Conservation (phyloP, 495 filamentous ascomycete species). For the Penicillium nucicola region DNA sequence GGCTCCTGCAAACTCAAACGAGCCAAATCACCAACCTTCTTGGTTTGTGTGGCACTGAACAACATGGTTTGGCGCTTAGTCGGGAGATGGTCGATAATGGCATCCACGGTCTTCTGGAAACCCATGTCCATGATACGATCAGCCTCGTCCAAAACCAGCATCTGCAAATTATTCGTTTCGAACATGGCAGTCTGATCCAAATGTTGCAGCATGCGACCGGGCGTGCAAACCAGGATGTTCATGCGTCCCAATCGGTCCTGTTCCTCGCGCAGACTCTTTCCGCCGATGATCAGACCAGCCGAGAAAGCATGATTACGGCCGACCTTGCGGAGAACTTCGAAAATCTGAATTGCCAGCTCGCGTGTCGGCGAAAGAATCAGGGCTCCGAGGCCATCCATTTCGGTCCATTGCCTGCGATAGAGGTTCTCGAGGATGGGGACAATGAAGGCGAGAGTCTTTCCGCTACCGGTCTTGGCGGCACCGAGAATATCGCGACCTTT, state of each 20-base stretch:
- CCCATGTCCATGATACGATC: slow-evolving; percentile 98
- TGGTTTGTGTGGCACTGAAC: slow-evolving; percentile 96
- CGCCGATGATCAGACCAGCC: slow-evolving; percentile 92
- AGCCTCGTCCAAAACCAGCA: slow-evolving; percentile 93
- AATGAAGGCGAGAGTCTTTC: slow-evolving; percentile 93
- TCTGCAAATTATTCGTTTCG: slow-evolving; percentile 84
- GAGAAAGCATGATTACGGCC: slow-evolving; percentile 88
- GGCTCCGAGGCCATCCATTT: slow-evolving; percentile 86
- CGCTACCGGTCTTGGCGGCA: slow-evolving; percentile 93
- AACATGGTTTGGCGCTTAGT: slow-evolving; percentile 85
- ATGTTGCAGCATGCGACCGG: slow-evolving; percentile 92
- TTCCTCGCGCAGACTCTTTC: slow-evolving; percentile 86
- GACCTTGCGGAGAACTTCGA: slow-evolving; percentile 88
- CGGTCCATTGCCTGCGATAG: slow-evolving; percentile 86
- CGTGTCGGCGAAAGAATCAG: slow-evolving; percentile 92
- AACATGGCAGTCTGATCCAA: slow-evolving; percentile 91
- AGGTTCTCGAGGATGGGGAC: slow-evolving; percentile 91
- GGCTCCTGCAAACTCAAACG: slow-evolving; percentile 83
- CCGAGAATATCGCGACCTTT: slow-evolving; percentile 89
- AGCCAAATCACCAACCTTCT: slow-evolving; percentile 87
- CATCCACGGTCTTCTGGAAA: slow-evolving; percentile 87
- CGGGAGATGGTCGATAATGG: slow-evolving; percentile 89
- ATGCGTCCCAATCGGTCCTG: slow-evolving; percentile 81
- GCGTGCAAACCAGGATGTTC: slow-evolving; percentile 98
- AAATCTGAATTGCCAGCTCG: slow-evolving; percentile 95